Evolutionary conservation across 192 early-diverging fungal species (phyloP), one percentile per base, ranked within the genome.

Genomic region (Backusella westeae): DNA sequence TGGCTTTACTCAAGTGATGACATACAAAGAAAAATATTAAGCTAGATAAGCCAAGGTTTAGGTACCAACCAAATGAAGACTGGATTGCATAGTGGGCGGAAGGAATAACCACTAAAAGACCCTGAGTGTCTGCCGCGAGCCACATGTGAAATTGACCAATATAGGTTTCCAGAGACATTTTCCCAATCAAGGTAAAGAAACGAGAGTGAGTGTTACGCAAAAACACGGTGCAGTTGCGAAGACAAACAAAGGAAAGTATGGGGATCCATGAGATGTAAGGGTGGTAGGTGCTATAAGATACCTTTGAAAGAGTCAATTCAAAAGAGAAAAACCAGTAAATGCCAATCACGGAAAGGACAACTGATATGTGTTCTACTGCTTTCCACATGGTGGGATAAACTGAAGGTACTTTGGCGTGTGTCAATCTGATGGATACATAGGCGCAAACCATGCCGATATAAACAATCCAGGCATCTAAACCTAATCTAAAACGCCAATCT

Each of bases 101-200:
- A n/a, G 88, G 85, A 7, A 85, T 76, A 8, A 91, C 73, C 26
- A 90, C 86, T n/a, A 93, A 77, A 14, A 93, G 53, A n/a, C 86
- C 93, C 71, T 91, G 90, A 34, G 91, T 94, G 53, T 94, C 93
- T 3, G 87, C 89, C 1, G 89, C 93, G 52, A 94, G 78, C 87
- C 91, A 94, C 71, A 93, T 81, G 72, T 94, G 93, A 77, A 91
- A 93, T 83, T 94, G 92, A 8, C 91, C 89, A 78, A 94, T 90
- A 72, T 93, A 94, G 32, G 90, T 91, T 78, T 94, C 93, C 10
- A 94, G 78, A 7, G 89, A 91, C 72, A 88, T 89, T 34, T 82
- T 83, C 4, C 92, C 93, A 35, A 91, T 82, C 36, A 86, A 88
- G 0, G 84, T 42, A 79, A 88, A 92, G 44, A 88, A 86, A 0